Conservation (phyloP, 441 rosid genomes). For the Viola pubescens region DNA sequence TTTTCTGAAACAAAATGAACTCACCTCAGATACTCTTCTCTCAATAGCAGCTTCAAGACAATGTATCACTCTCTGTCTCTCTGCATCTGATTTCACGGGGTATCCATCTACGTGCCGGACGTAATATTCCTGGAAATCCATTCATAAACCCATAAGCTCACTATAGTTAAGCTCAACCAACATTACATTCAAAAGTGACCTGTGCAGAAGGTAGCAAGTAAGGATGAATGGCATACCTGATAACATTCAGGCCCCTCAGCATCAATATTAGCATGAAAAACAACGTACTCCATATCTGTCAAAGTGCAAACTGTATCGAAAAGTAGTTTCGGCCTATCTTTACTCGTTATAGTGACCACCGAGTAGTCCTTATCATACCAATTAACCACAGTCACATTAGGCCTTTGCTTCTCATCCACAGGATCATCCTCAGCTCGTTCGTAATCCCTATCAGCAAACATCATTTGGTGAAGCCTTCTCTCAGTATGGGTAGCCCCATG, state of each 20-base stretch:
- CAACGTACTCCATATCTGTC: slow-evolving; percentile 94
- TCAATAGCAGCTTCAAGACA: slow-evolving; percentile 90
- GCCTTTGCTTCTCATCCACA: slow-evolving; percentile 53
- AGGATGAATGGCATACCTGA: slow-evolving; percentile 43
- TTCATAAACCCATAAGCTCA: slow-evolving; percentile 1
- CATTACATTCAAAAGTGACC: background rate
- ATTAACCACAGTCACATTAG: slow-evolving; percentile 67
- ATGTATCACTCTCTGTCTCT: slow-evolving; percentile 71
- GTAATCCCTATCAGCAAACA: slow-evolving; percentile 93
- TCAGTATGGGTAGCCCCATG: slow-evolving; percentile 59
- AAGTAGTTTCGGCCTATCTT: slow-evolving; percentile 89
- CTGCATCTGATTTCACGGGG: slow-evolving; percentile 87
- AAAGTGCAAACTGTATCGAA: slow-evolving; percentile 81
- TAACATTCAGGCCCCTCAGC: slow-evolving; percentile 61
- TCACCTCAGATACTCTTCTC: slow-evolving; percentile 92
- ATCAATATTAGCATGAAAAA: slow-evolving; percentile 78
- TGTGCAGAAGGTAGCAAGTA: background rate
- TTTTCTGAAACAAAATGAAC: background rate
- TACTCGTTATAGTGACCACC: slow-evolving; percentile 63
- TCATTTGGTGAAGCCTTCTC: slow-evolving; percentile 95
- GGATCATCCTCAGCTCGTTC: slow-evolving; percentile 37
- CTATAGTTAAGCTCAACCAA: background rate
- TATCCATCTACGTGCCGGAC: slow-evolving; percentile 86
- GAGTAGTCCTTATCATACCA: slow-evolving; percentile 82
- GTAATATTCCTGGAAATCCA: slow-evolving; percentile 57